Base-by-base conservation (phyloP, 495 filamentous ascomycete genomes). In the Aspergillus diversus region DNA sequence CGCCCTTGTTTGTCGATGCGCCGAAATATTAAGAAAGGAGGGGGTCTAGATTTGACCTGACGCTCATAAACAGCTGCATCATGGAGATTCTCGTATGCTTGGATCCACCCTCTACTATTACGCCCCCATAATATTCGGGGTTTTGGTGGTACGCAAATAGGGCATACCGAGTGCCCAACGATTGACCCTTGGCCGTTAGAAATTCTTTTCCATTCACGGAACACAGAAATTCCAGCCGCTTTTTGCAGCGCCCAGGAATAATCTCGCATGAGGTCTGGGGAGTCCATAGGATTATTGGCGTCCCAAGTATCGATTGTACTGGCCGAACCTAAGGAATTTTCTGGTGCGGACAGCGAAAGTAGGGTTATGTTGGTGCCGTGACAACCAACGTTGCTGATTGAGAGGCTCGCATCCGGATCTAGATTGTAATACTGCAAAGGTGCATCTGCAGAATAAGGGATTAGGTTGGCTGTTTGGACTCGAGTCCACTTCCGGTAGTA, bases 41-140 rank as follows among this genome's bases (percentile, higher is more conserved):
- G 27, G 0, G 86, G 82, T 39, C 82, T 74, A n/a, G 67, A 55
- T 58, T 86, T 87, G 11, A 83, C 59, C 9, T 73, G 66, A 6
- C 77, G 74, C 66, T 86, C 84, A 60, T 78, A 86, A 2, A 60
- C 50, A 0, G 74, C 75, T 48, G 84, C 83, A 17, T 72, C 73
- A 48, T 69, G 58, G 1, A 74, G 76, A 58, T 85, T 80, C 68
- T 84, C 84, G 55, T 75, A 82, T 1, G 81, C 71, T 11, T 60
- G 72, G 16, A 77, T 65, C 13, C 43, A 53, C 1, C 61, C 66
- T 43, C 55, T 60, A 46, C 33, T 42, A 37, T 70, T 55, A 3
- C 66, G 60, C 21, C 71, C 66, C 84, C 82, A 85, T 12, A 74
- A 27, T 7, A 82, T 69, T 7, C 51, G 55, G 21, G 84, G 83